These are phyloP conservation scores for Gigaspora rosea DNA, from an alignment of 192 early-diverging fungal species.

Conservation along the genomic window DNA sequence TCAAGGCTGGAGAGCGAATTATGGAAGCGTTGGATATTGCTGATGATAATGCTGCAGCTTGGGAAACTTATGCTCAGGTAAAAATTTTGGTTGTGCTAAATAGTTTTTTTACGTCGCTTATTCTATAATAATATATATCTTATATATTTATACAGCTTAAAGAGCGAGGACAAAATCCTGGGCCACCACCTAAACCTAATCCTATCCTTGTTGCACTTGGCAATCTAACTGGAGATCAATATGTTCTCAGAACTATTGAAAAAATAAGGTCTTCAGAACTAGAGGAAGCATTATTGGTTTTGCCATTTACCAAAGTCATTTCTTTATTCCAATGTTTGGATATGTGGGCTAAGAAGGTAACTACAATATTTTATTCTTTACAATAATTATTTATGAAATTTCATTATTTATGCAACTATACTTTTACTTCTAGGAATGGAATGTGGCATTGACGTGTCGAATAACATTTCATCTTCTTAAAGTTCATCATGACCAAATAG, in stretches of 20 bases:
- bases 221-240: constrained; percentile 69
- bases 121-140: neutral
- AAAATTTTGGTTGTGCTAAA: neutral
- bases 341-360: constrained; percentile 79
- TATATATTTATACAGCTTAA: constrained; percentile 39
- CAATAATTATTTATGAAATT: neutral
- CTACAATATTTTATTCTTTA: neutral
- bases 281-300: constrained; percentile 86
- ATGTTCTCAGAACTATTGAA: constrained; percentile 78
- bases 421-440: constrained; percentile 59
- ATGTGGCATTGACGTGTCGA: constrained; percentile 76
- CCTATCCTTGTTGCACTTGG: constrained; percentile 69
- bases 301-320: constrained; percentile 82
- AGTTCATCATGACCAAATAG: constrained; percentile 89
- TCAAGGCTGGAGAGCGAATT: constrained; percentile 93
- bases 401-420: constrained; percentile 4
- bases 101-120: too few species aligned
- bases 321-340: constrained; percentile 78
- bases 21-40: constrained; percentile 91
- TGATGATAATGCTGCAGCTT: constrained; percentile 75
- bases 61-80: constrained; percentile 64
- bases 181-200: constrained; percentile 53
- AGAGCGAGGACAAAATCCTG: constrained; percentile 39
- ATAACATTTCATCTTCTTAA: constrained; percentile 84
- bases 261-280: constrained; percentile 82